Evolutionary conservation across 1,284 basidiomycete genomes (phyloP), one percentile per base, ranked within the genome.

Genomic region (Puccinia novopanici): DNA sequence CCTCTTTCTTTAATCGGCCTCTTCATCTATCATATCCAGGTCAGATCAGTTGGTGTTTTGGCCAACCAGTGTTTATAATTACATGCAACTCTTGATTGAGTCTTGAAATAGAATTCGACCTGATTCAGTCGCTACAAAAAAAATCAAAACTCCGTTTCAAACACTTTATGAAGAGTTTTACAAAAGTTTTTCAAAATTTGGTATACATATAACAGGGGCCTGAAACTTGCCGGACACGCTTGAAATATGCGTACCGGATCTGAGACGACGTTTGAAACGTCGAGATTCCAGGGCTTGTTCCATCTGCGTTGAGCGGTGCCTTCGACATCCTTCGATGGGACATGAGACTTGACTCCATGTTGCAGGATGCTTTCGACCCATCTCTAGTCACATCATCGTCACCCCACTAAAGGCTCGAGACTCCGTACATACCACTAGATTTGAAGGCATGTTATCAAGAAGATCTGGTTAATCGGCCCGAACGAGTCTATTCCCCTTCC

Each of bases 191-290:
- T n/a, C n/a, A n/a, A n/a, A n/a, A n/a, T n/a, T n/a, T n/a, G n/a
- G n/a, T n/a, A n/a, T n/a, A n/a, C n/a, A n/a, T n/a, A 34, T 4
- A 34, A 34, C 2, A 3, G 45, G 17, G 45, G 12, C 48, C 22
- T 67, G 63, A 67, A 67, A 67, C 63, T 3, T 67, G 63, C 48
- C 9, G 12, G 24, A 30, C 48, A 19, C 61, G n/a, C 42, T 67
- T 22, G 27, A 13, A 27, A 4, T 19, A 67, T n/a, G 10, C 63
- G 63, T 67, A 67, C 63, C n/a, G 24, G 1, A 45, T 67, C 63
- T 67, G 63, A 1, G n/a, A 67, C 63, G 27, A 8, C 24, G 40
- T 42, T 48, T 67, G 63, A 67, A 48, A 67, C 63, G 37, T 67
- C 4, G 24, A 48, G 24, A 67, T 34, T 1, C 4, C 34, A 34